Evolutionary conservation across 768 basidiomycete species (phyloP).

Genomic region (Mycena chlorophos): DNA sequence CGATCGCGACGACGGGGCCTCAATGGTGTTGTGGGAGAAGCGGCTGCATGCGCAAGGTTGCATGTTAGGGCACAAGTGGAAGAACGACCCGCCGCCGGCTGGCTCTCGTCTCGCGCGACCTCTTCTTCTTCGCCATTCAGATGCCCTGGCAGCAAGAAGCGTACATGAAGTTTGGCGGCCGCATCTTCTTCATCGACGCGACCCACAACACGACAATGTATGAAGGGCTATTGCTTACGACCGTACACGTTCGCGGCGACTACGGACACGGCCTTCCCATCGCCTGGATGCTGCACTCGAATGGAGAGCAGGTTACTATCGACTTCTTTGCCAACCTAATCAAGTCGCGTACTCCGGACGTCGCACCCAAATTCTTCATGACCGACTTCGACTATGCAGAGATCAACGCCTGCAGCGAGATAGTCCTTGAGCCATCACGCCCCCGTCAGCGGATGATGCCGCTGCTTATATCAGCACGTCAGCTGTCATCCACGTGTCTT

Average conservation of each 20-base stretch:
- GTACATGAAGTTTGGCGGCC: not conserved
- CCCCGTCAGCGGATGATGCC: too few relatives aligned
- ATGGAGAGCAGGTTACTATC: constrained; percentile 21
- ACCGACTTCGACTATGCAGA: constrained; percentile 12
- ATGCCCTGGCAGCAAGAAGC: not conserved
- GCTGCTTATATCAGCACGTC: too few relatives aligned
- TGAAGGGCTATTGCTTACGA: not conserved
- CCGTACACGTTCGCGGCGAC: not conserved
- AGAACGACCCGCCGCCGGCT: too few relatives aligned
- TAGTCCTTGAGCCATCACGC: too few relatives aligned
- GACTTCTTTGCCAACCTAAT: constrained; percentile 10
- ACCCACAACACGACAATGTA: not conserved
- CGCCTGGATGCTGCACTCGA: constrained; percentile 23
- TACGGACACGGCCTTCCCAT: constrained; percentile 13
- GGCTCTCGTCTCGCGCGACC: not conserved
- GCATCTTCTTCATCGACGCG: not conserved
- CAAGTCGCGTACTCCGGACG: not conserved
- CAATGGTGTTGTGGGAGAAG: too few relatives aligned
- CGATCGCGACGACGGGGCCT: too few relatives aligned
- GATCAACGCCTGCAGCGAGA: not conserved
- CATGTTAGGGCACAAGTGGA: too few relatives aligned
- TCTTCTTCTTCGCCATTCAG: not conserved
- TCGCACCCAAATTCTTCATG: constrained; percentile 2
- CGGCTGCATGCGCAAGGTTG: too few relatives aligned
- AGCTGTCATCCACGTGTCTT: too few relatives aligned